Base-by-base conservation (phyloP, 1,139 yeast genomes). In the Saccharomyces hybrid region DNA sequence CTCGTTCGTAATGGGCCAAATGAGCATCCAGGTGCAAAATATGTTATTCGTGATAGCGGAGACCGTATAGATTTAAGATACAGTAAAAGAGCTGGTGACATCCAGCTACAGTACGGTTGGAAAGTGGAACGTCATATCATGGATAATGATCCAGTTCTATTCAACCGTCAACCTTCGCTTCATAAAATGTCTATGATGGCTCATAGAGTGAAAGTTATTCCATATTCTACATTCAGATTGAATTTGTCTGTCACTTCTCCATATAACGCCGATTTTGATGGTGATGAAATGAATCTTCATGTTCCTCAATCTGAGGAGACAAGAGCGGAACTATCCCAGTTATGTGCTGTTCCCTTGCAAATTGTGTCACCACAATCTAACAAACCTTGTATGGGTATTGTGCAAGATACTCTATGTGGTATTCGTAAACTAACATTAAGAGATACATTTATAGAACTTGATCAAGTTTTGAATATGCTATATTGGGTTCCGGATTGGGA, bases 141-240 rank as follows among this genome's bases (percentile, higher is more conserved):
- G 87, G 99, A 93, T 71, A 82, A 91, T 66, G 99, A 93, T 71
- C 98, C 99, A 2, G 99, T 93, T 34, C 80, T 93, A 67, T 93
- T 93, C 78, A 93, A 93, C 72, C 96, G 99, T 80, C 99, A 95
- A 76, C 99, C 99, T 53, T 93, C 99, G 38, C 79, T 95, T 73
- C 99, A 95, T 76, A 95, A 95, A 74, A 93, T 95, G 98, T 90
- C 98, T 58, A 95, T 95, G 99, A 95, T 95, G 99, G 96, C 97
- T n/a, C 99, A 95, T 71, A 82, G 97, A 75, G 99, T 93, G 46
- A 90, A 88, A 70, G 99, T 93, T 52, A 91, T 95, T 96, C 99
- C 99, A 12, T 95, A 91, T 70, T 91, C 98, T 3, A 93, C 99
- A 0, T 95, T 95, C 78, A 84, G 99, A 75, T 78, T 95, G 75